Evolutionary conservation across 768 basidiomycete species (phyloP).

Genomic region (Rossbeevera mucosa): DNA sequence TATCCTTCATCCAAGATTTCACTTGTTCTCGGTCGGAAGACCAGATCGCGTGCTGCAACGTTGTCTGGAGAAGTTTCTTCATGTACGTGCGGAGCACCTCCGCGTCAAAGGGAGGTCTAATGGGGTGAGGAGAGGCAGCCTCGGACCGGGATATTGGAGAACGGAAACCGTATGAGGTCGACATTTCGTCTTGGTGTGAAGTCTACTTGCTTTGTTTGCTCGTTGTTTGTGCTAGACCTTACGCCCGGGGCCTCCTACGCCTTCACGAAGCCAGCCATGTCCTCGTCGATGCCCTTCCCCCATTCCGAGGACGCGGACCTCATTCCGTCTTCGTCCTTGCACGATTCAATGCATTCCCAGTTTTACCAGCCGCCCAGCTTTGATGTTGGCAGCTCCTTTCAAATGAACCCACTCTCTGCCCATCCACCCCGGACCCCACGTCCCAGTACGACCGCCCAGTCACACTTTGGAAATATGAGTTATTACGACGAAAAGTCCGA

Average conservation of each 20-base stretch:
- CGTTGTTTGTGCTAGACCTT: constrained; percentile 19
- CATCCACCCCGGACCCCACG: constrained; percentile 78
- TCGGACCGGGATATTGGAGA: constrained; percentile 60
- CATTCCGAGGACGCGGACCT: constrained; percentile 35
- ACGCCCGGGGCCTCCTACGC: too few relatives aligned
- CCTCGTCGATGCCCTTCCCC: constrained; percentile 59
- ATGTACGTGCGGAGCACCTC: constrained; percentile 74
- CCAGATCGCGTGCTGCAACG: constrained; percentile 63
- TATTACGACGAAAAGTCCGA: constrained; percentile 46
- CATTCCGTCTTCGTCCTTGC: constrained; percentile 35
- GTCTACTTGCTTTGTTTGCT: constrained; percentile 24
- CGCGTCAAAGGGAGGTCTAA: constrained; percentile 59
- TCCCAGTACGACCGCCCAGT: constrained; percentile 21
- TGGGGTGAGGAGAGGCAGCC: constrained; percentile 44
- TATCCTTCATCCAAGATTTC: constrained; percentile 76
- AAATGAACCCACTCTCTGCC: constrained; percentile 76
- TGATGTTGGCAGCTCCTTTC: constrained; percentile 59
- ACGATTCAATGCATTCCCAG: constrained; percentile 38
- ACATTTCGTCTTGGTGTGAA: constrained; percentile 13
- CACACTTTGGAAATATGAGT: constrained; percentile 22
- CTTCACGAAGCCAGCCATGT: constrained; percentile 44
- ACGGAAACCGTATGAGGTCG: constrained; percentile 42
- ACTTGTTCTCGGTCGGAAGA: constrained; percentile 64
- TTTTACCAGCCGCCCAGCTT: constrained; percentile 55
- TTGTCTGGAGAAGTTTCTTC: constrained; percentile 72